A percentile compares a stretch with the other conserved stretches of the same genome.
Conservation (phyloP, 345 rosid genomes). For the Draba incana region DNA sequence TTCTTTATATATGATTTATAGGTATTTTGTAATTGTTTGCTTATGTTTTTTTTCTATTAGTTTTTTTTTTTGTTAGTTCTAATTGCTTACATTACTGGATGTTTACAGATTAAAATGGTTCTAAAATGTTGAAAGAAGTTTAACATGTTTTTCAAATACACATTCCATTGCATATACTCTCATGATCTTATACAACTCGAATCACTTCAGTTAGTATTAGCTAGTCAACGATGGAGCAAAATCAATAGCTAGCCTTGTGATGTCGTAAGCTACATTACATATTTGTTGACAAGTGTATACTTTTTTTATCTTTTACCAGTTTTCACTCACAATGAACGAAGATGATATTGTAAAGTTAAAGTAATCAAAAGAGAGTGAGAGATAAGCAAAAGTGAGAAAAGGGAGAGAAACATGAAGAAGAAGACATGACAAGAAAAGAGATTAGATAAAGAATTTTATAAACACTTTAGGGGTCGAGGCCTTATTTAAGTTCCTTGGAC, state of each 20-base stretch:
- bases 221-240: slow-evolving; percentile 9
- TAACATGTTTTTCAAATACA: not conserved
- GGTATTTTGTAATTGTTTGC: not conserved
- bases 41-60: not conserved
- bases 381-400: slow-evolving; percentile 20
- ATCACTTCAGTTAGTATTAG: not conserved
- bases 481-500: slow-evolving; percentile 41
- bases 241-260: slow-evolving; percentile 2
- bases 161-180: not conserved
- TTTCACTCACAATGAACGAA: slow-evolving; percentile 33
- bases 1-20: not conserved
- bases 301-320: not conserved
- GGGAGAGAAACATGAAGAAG: slow-evolving; percentile 47
- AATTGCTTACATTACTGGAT: not conserved
- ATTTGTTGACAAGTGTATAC: slow-evolving; percentile 36
- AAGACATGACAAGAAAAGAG: slow-evolving; percentile 39
- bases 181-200: not conserved
- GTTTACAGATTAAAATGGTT: not conserved
- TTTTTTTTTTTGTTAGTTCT: too few relatives aligned
- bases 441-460: slow-evolving; percentile 30
- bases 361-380: slow-evolving; percentile 17
- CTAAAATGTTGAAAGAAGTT: not conserved
- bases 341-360: slow-evolving; percentile 41
- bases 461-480: slow-evolving; percentile 42
- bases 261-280: not conserved